Evolutionary conservation across 345 rosid genomes (phyloP).

Genomic region (Turnera subulata): DNA sequence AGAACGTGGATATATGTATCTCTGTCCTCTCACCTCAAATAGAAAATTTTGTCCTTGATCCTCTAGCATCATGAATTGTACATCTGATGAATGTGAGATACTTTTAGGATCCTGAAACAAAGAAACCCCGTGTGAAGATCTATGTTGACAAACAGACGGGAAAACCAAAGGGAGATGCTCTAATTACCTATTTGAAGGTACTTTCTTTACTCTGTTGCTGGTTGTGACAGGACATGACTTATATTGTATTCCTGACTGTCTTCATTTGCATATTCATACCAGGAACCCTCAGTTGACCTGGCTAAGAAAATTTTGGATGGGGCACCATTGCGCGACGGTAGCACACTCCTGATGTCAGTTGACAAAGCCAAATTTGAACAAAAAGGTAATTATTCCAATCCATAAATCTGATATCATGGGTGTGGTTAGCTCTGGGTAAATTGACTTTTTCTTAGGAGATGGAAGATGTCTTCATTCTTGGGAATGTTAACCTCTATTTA

Average conservation of each 20-base stretch:
- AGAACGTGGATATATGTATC: too few relatives aligned
- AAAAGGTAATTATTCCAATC: conserved; percentile 51
- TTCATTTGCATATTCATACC: conserved; percentile 15
- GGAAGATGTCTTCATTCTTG: not conserved
- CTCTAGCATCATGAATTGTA: conserved; percentile 2
- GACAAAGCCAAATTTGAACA: conserved; percentile 85
- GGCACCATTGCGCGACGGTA: conserved; percentile 79
- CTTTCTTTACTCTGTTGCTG: conserved; percentile 14
- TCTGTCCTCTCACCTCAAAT: too few relatives aligned
- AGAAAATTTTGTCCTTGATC: not conserved
- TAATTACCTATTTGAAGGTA: conserved; percentile 90
- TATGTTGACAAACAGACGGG: conserved; percentile 86
- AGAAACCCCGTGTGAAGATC: conserved; percentile 89
- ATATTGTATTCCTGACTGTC: not conserved
- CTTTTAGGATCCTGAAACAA: conserved; percentile 76
- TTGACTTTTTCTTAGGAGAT: not conserved
- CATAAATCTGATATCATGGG: not conserved
- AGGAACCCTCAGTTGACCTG: conserved; percentile 97
- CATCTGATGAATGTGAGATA: conserved; percentile 11
- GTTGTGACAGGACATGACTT: conserved; percentile 8
- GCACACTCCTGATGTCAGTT: conserved; percentile 74
- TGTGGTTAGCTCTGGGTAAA: too few relatives aligned
- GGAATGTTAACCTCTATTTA: too few relatives aligned
- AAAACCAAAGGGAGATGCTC: conserved; percentile 90
- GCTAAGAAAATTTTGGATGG: conserved; percentile 92